phyloP scores from a whole-genome alignment of 31 red algal species.

The Bonnemaisonia californica region DNA sequence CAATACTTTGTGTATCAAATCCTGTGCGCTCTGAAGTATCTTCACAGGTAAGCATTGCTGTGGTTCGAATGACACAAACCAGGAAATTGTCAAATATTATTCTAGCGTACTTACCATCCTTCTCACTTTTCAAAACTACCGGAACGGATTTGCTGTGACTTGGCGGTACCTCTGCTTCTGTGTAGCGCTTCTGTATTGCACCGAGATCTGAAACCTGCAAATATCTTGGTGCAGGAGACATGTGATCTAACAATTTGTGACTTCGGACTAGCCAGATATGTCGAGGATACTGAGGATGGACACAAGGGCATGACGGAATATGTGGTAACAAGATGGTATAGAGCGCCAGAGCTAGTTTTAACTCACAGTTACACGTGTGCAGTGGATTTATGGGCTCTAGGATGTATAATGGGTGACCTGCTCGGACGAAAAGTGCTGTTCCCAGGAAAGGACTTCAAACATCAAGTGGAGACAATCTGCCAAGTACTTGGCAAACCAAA shows the following conservation, averaged over 20 bases:
- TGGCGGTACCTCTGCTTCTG: too few species aligned
- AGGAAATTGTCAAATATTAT: too few species aligned
- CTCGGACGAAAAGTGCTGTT: slow-evolving; percentile 85
- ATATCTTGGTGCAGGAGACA: slow-evolving; percentile 87
- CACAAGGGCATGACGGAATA: slow-evolving; percentile 87
- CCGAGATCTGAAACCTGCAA: slow-evolving; percentile 93
- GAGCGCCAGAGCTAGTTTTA: slow-evolving; percentile 94
- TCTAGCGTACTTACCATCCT: too few species aligned
- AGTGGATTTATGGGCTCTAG: slow-evolving; percentile 95
- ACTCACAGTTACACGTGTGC: slow-evolving; percentile 80
- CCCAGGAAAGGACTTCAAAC: slow-evolving; percentile 77
- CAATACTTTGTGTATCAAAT: slow-evolving; percentile 94
- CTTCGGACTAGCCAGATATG: slow-evolving; percentile 93
- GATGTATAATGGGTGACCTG: slow-evolving; percentile 96
- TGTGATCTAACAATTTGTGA: slow-evolving; percentile 86
- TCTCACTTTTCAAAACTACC: too few species aligned
- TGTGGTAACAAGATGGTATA: slow-evolving; percentile 98
- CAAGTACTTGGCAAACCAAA: slow-evolving; percentile 63
- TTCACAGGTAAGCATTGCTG: slow-evolving; percentile 36
- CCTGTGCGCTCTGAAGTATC: slow-evolving; percentile 84
- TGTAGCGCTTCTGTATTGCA: slow-evolving; percentile 81
- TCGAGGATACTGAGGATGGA: slow-evolving; percentile 52
- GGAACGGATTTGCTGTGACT: too few species aligned
- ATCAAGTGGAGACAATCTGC: slow-evolving; percentile 89
- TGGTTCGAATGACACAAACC: too few species aligned